Percentiles rank a stretch among this genome's conserved stretches.
These are phyloP conservation scores for Echium plantagineum DNA, from an alignment of 257 asterid species.

Conservation along the genomic window DNA sequence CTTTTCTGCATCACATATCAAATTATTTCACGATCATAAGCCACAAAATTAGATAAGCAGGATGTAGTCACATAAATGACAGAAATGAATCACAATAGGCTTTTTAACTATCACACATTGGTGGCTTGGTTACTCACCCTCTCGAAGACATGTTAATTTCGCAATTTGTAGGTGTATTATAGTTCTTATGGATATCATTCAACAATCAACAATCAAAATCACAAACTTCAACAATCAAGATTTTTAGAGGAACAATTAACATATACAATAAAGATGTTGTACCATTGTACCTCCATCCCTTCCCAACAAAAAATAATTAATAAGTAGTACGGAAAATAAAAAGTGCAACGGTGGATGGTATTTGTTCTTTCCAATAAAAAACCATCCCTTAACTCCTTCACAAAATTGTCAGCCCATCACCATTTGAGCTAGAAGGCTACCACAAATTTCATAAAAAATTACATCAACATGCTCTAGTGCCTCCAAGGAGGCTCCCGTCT, in stretches of 20 bases:
- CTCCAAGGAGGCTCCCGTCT: no score
- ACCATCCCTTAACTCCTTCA: background rate
- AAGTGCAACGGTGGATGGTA: background rate
- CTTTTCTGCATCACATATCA: slow-evolving; percentile 32
- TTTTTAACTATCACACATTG: background rate
- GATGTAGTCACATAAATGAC: background rate
- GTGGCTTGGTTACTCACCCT: background rate
- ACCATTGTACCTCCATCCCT: no score
- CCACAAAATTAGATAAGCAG: background rate
- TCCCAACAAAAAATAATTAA: no score
- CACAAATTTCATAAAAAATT: no score
- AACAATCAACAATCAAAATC: no score
- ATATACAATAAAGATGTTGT: background rate
- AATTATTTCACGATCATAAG: slow-evolving; percentile 9
- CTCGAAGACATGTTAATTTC: no score
- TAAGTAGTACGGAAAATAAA: no score
- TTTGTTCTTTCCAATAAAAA: background rate
- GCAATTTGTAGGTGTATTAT: background rate
- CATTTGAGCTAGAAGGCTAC: background rate
- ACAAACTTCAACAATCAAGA: background rate
- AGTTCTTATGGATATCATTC: background rate
- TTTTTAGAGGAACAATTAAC: background rate
- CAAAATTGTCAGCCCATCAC: background rate
- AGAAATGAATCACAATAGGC: background rate
- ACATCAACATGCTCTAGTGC: no score